These are phyloP conservation scores for Colletotrichum ledebouriae DNA, from an alignment of 2,329 filamentous ascomycete genomes.

Conservation along the genomic window DNA sequence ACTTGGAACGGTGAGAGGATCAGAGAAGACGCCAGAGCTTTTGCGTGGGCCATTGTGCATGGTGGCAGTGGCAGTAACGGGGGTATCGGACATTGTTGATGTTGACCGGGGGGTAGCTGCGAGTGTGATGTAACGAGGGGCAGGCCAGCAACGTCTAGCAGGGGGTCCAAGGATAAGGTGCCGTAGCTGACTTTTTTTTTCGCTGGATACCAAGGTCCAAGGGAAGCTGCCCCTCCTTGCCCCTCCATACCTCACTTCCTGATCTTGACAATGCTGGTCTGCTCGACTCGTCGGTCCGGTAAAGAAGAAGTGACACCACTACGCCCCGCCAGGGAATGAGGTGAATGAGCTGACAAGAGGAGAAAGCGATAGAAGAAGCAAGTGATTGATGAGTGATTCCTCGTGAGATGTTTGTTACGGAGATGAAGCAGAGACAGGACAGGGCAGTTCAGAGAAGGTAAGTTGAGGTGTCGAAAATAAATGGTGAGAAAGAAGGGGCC, in stretches of 20 bases:
- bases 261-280: conserved; percentile 13
- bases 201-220: conserved; percentile 30
- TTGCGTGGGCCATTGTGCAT: conserved; percentile 32
- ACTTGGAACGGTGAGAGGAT: conserved; percentile 37
- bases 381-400: conserved; percentile 7
- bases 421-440: conserved; percentile 1
- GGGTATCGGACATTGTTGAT: conserved; percentile 36
- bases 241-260: conserved; percentile 37
- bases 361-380: not conserved
- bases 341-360: not conserved
- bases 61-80: conserved; percentile 34
- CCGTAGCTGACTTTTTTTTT: conserved; percentile 39
- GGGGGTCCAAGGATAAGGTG: conserved; percentile 37
- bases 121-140: conserved; percentile 41
- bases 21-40: conserved; percentile 32
- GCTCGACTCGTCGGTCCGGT: conserved; percentile 33
- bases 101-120: conserved; percentile 38
- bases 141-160: conserved; percentile 30
- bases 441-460: too few relatives aligned
- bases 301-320: conserved; percentile 25
- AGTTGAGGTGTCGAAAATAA: conserved; percentile 29
- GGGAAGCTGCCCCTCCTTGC: conserved; percentile 35
- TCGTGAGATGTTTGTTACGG: conserved; percentile 20
- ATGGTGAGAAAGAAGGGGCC: conserved; percentile 30
- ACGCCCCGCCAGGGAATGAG: conserved; percentile 19